Base-by-base conservation (phyloP, 345 rosid species). In the Trapa bicornis region DNA sequence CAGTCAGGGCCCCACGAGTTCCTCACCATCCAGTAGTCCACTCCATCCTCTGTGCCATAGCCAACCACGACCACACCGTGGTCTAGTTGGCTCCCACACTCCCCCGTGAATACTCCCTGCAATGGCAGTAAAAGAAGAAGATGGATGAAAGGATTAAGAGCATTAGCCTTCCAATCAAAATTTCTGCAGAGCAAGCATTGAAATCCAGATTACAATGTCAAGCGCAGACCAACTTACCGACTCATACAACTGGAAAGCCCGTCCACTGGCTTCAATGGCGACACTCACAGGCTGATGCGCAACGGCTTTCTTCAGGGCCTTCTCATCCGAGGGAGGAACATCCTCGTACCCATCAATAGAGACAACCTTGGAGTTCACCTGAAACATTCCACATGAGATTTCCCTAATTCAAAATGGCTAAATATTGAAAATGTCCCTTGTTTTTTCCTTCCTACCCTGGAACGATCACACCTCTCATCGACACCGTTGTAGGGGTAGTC, bases 11-110 rank as follows among this genome's bases (percentile, higher is more conserved):
- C 85, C 93, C 93, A 87, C 35, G 89, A 87, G 82, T 94, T 94
- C 75, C 92, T 73, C 38, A 91, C 97, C 0, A 84, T 75, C 97
- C 96, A 94, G 74, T 86, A 94, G 36, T 91, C 96, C 50, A 74
- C 70, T 4, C 91, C 99, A 2, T 86, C 77, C 58, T 86, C 93
- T 15, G 83, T 75, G 13, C 97, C 97, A n/a, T 94, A 94, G n/a
- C 99, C 99, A 0, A 94, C 89, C 0, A 79, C 85, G 1, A 77
- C 79, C 71, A 91, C 99, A 0, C 92, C 99, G 5, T 94, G 99
- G 79, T 94, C 96, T 17, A 91, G 67, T 8, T 68, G 62, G 2
- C 70, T 53, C 4, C 96, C 96, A 69, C 99, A 94, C 65, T 68
- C 66, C 9, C 97, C 99, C 0, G 78, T 84, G 64, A 89, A 94